Evolutionary conservation across 1,139 yeast genomes (phyloP), one percentile per base, ranked within the genome.

Genomic region (Nakaseomyces uthaithaninus): DNA sequence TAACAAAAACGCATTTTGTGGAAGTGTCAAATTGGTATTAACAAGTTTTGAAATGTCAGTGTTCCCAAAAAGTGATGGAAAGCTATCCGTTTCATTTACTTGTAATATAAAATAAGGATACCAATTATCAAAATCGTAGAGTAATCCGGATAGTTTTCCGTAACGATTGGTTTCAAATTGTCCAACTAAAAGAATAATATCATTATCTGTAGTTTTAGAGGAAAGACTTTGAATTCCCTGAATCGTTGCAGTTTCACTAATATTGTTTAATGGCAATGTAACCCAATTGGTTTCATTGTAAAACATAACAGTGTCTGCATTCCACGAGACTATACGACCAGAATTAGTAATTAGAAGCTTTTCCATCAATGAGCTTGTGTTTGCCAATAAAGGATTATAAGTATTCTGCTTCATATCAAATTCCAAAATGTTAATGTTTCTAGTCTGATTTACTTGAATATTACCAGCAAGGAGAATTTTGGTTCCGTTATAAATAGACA

Each of bases 51-150:
- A 61, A 4, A 62, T 47, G 37, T 70, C 68, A 39, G 56, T 57
- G 41, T 67, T 64, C 40, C 61, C 50, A 39, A 61, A 62, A 20
- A 68, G 33, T 12, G 25, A 40, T 16, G 34, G 26, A 4, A 18
- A 14, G 2, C 53, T 40, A 1, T 44, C 35, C 4, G 46, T 37
- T 3, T 50, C 27, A 4, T 53, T 51, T 11, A 52, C 51, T 0
- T 55, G 47, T 4, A 46, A 49, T 45, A 43, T n/a, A 11, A 78
- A 64, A 47, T 77, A 77, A 6, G 97, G 96, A 25, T 65, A 59
- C 95, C 96, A 89, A 3, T 57, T 47, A 1, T 69, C 53, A 3
- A 93, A 91, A 56, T 85, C 78, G 63, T 64, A 87, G 33, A 79
- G 62, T 0, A 93, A 91, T 22, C 80, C 72, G 40, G 82, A 77